Percentiles rank a stretch among this genome's conserved stretches.
Evolutionary conservation across 768 basidiomycete genomes (phyloP).

Genomic region (Kwoniella heveanensis): DNA sequence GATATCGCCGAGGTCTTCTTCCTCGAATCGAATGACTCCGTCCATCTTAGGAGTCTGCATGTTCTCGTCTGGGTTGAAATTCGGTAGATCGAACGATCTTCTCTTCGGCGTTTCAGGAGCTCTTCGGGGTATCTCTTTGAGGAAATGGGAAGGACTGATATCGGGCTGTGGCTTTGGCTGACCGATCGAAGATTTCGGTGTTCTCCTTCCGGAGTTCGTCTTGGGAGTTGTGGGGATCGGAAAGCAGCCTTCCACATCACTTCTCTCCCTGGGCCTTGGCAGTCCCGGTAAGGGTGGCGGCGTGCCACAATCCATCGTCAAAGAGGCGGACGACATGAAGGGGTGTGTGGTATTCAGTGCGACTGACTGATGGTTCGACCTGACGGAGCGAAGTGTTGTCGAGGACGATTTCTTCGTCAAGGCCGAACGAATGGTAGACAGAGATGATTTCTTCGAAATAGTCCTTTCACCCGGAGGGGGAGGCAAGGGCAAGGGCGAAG

Average conservation of each 20-base stretch:
- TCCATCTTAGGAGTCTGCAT: background rate
- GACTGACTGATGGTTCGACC: slow-evolving; percentile 6
- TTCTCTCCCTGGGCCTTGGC: slow-evolving; percentile 2
- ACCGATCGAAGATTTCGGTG: slow-evolving; percentile 43
- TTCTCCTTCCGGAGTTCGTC: slow-evolving; percentile 3
- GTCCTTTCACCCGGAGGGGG: slow-evolving; percentile 7
- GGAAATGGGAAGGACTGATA: slow-evolving; percentile 31
- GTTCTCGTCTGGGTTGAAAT: slow-evolving; percentile 3
- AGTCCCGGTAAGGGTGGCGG: slow-evolving; percentile 23
- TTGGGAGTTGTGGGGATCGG: slow-evolving; percentile 24
- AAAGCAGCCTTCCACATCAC: slow-evolving; percentile 22
- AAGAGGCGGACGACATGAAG: slow-evolving; percentile 7
- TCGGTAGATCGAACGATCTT: slow-evolving; percentile 6
- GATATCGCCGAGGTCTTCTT: slow-evolving; percentile 17
- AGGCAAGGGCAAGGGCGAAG: slow-evolving; percentile 13
- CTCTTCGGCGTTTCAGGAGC: slow-evolving; percentile 40
- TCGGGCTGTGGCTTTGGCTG: slow-evolving; percentile 24
- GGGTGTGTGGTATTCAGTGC: slow-evolving; percentile 7
- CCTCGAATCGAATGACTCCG: slow-evolving; percentile 11
- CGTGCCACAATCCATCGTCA: slow-evolving; percentile 21
- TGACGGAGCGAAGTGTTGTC: slow-evolving; percentile 40
- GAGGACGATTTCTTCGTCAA: slow-evolving; percentile 40
- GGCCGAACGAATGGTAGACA: slow-evolving; percentile 39
- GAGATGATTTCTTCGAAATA: slow-evolving; percentile 34
- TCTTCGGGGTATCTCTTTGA: slow-evolving; percentile 29